Evolutionary conservation across 2,329 filamentous ascomycete species (phyloP).

Genomic region (Pezicula carpinea): DNA sequence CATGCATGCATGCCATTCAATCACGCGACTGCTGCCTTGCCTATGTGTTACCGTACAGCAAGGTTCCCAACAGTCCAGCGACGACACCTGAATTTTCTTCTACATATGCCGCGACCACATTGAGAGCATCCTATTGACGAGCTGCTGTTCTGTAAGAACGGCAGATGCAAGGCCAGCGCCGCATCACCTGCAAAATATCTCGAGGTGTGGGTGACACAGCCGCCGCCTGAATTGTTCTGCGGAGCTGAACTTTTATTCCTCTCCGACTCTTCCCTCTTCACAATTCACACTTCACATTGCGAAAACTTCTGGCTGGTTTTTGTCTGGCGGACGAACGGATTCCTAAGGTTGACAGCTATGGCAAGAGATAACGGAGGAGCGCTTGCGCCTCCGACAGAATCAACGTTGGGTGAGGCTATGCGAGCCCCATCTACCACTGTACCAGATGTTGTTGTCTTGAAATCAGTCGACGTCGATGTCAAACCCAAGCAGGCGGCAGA

Average conservation of each 20-base stretch:
- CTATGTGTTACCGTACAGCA: too few relatives aligned
- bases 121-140: too few relatives aligned
- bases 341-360: slow-evolving; percentile 3
- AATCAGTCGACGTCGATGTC: slow-evolving; percentile 27
- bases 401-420: slow-evolving; percentile 36
- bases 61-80: too few relatives aligned
- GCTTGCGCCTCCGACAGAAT: slow-evolving; percentile 7
- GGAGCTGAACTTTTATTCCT: not conserved
- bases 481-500: slow-evolving; percentile 31
- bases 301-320: not conserved
- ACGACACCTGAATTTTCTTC: too few relatives aligned
- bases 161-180: not conserved
- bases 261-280: not conserved
- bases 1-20: too few relatives aligned
- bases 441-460: slow-evolving; percentile 36
- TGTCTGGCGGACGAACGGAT: too few relatives aligned
- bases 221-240: not conserved
- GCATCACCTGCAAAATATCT: not conserved
- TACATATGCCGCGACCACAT: too few relatives aligned
- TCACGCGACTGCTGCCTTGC: too few relatives aligned
- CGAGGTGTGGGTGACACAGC: slow-evolving; percentile 5
- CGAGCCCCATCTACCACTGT: slow-evolving; percentile 32
- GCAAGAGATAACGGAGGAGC: slow-evolving; percentile 3
- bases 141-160: too few relatives aligned
- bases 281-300: not conserved